Conservation (phyloP, 2,329 filamentous ascomycete species). For the Botrytis pseudocinerea region DNA sequence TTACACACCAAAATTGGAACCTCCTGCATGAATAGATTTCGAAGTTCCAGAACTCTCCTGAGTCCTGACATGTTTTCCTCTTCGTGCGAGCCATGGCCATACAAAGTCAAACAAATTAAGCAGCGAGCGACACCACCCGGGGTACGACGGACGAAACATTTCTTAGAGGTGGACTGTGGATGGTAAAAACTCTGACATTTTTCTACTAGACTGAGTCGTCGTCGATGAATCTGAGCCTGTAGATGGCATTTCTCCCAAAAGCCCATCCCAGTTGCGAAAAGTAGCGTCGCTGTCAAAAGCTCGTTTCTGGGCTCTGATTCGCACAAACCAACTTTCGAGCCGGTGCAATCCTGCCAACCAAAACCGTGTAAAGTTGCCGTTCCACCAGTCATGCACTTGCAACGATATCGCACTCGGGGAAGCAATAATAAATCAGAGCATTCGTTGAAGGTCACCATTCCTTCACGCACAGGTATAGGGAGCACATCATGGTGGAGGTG, state of each 20-base stretch:
- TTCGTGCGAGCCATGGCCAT: constrained; percentile 27
- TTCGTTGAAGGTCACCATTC: not conserved
- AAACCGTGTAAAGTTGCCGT: constrained; percentile 21
- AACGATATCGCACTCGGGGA: constrained; percentile 7
- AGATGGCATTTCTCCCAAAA: constrained; percentile 27
- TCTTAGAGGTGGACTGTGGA: constrained; percentile 1
- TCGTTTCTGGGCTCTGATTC: constrained; percentile 22
- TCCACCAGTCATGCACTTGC: constrained; percentile 13
- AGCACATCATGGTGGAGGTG: constrained; percentile 5
- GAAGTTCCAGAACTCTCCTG: constrained; percentile 19
- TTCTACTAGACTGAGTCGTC: constrained; percentile 30
- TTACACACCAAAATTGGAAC: constrained; percentile 35
- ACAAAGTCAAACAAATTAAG: constrained; percentile 29
- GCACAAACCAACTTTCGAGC: constrained; percentile 10
- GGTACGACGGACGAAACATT: constrained; percentile 16
- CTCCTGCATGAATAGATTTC: constrained; percentile 41
- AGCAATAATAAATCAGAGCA: not conserved
- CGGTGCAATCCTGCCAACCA: constrained; percentile 20
- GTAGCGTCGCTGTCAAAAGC: constrained; percentile 23
- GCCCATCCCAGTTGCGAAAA: constrained; percentile 31
- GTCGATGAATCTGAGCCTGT: constrained; percentile 35
- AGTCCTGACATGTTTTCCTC: constrained; percentile 29
- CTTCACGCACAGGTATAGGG: constrained; percentile 13
- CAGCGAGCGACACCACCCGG: constrained; percentile 22
- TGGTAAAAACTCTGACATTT: constrained; percentile 21